Evolutionary conservation across 2,329 filamentous ascomycete genomes (phyloP), one percentile per base, ranked within the genome.

Genomic region (Trichoderma aggressivum): DNA sequence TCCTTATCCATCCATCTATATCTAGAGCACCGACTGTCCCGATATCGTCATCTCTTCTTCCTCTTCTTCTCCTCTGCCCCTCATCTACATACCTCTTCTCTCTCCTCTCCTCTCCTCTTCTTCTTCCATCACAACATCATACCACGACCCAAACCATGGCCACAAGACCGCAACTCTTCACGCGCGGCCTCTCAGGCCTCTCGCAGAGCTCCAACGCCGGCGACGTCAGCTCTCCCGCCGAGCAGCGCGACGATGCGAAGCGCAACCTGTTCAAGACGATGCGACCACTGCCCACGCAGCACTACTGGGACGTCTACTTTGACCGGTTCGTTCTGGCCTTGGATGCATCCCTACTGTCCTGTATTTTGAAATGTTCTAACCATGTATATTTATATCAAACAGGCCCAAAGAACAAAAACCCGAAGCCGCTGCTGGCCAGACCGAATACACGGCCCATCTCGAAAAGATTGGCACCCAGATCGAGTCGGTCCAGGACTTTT

Each of bases 401-500:
- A 69, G 70, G 30, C 56, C 56, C 56, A 59, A 59, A 16, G 56
- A 69, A 39, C 32, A 60, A 12, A 85, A 85, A 86, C 47, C 80
- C 81, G 75, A 81, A 83, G 72, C 76, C 80, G 59, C 80, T 61
- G 59, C 80, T 61, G 78, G 72, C 75, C 78, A 84, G 75, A 80
- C 80, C 72, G 80, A 81, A 74, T 89, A 89, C 80, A 83, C 86
- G 71, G 82, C 81, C 68, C 82, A 87, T 74, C 86, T 91, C 59
- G 88, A 91, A 79, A 86, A 90, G 82, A 86, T 91, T 26, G 88
- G 86, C 76, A 82, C 83, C 62, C 87, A 88, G 81, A 90, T 94
- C 81, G 92, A 93, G 84, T 93, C 91, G 24, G 88, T 94, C 56
- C 92, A 94, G 86, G 93, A 94, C 79, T 94, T 94, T 80, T 94